phyloP scores from a whole-genome alignment of 192 early-diverging fungal genomes.

The Geranomyces michiganensis region DNA sequence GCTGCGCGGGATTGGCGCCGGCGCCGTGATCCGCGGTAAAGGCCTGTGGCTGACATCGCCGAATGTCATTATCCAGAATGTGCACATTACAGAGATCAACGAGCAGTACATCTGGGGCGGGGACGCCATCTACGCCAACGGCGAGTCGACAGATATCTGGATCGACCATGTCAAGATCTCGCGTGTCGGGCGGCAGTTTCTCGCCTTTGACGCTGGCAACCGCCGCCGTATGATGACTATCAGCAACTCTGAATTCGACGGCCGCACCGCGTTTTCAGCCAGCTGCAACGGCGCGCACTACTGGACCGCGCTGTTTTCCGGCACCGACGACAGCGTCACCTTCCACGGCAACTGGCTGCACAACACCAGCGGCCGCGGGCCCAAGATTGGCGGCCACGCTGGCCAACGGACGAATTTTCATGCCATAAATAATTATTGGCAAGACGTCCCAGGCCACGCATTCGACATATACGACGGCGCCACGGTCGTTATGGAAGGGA shows the following conservation, averaged over 20 bases:
- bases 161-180: slow-evolving; percentile 16
- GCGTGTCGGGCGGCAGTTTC: neutral
- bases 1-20: slow-evolving; percentile 1
- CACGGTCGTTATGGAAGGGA: neutral
- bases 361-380: neutral
- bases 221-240: neutral
- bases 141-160: neutral
- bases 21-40: neutral
- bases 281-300: slow-evolving; percentile 5
- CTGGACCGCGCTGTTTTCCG: slow-evolving; percentile 1
- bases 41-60: neutral
- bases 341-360: slow-evolving; percentile 1
- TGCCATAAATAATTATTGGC: slow-evolving; percentile 5
- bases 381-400: neutral
- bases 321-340: slow-evolving; percentile 7
- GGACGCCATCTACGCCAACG: neutral
- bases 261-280: neutral
- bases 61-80: slow-evolving; percentile 9
- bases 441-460: neutral
- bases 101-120: slow-evolving; percentile 6
- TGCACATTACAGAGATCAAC: slow-evolving; percentile 8
- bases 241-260: slow-evolving; percentile 12
- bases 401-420: neutral
- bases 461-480: neutral
- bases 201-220: neutral